Conservation (phyloP, 768 basidiomycete species). For the Hortiboletus campestris region DNA sequence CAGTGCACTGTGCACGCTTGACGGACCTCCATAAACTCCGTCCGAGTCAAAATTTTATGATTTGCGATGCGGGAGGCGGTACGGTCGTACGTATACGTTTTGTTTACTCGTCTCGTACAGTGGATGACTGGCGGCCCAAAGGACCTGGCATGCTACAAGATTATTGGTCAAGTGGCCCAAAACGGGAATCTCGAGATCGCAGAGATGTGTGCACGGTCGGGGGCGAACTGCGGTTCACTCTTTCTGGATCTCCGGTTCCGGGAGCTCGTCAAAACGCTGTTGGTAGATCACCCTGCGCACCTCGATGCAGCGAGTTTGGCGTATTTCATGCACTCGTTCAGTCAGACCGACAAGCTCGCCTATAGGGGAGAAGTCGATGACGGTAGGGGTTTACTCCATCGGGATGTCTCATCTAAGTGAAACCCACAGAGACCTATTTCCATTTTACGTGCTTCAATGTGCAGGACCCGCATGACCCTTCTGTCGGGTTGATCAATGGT, state of each 20-base stretch:
- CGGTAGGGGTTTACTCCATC: slow-evolving; percentile 40
- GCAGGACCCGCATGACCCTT: slow-evolving; percentile 76
- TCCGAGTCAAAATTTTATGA: slow-evolving; percentile 82
- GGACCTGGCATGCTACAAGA: slow-evolving; percentile 63
- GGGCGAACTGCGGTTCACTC: slow-evolving; percentile 83
- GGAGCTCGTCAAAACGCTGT: slow-evolving; percentile 72
- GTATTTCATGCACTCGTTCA: slow-evolving; percentile 87
- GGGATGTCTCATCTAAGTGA: slow-evolving; percentile 9
- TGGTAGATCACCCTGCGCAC: slow-evolving; percentile 83
- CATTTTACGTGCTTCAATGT: slow-evolving; percentile 90
- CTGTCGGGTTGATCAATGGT: slow-evolving; percentile 78
- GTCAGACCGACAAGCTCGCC: slow-evolving; percentile 82
- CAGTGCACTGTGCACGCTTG: slow-evolving; percentile 82
- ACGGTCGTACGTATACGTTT: slow-evolving; percentile 51
- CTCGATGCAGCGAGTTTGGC: slow-evolving; percentile 79
- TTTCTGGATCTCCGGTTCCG: slow-evolving; percentile 87
- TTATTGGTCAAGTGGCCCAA: slow-evolving; percentile 76
- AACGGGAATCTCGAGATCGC: slow-evolving; percentile 85
- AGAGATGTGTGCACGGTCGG: slow-evolving; percentile 85
- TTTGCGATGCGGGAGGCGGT: slow-evolving; percentile 90
- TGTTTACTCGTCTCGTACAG: background rate
- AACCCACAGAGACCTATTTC: slow-evolving; percentile 66
- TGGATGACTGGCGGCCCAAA: slow-evolving; percentile 13
- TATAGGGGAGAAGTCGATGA: slow-evolving; percentile 76
- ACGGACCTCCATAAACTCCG: slow-evolving; percentile 77